phyloP scores from a whole-genome alignment of 352 stramenopile species.

The Pythium aquatile region DNA sequence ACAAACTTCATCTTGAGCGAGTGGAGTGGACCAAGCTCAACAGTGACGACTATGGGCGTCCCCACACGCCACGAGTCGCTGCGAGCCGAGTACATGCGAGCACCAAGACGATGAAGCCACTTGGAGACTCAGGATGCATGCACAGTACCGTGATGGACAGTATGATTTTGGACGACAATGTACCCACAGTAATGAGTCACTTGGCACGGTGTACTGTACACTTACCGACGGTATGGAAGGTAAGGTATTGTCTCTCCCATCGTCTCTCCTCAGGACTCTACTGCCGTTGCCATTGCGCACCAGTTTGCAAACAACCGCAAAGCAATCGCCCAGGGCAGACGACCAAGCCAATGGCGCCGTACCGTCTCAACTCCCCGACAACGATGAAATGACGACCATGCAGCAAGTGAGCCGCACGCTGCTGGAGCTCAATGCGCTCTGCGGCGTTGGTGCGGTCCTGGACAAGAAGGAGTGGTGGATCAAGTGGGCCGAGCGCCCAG shows the following conservation, averaged over 20 bases:
- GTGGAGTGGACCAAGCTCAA: slow-evolving; percentile 55
- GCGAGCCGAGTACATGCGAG: slow-evolving; percentile 15
- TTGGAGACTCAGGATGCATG: background rate
- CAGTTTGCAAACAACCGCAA: no score
- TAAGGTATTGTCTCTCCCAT: no score
- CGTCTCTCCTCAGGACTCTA: no score
- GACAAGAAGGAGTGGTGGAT: slow-evolving; percentile 1
- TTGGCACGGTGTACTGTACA: background rate
- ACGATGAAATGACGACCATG: background rate
- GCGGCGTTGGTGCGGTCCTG: background rate
- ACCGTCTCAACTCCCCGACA: background rate
- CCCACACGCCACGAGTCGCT: slow-evolving; percentile 32
- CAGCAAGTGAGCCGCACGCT: background rate
- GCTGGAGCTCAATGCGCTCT: slow-evolving; percentile 1
- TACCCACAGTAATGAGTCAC: background rate
- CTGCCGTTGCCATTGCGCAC: no score
- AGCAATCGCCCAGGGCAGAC: background rate
- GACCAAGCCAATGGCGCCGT: background rate
- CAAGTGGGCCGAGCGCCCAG: slow-evolving; percentile 9
- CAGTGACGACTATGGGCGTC: slow-evolving; percentile 39
- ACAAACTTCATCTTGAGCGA: slow-evolving; percentile 42
- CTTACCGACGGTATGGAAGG: background rate
- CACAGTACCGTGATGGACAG: background rate
- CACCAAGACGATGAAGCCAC: background rate
- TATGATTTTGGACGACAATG: background rate